phyloP scores from a whole-genome alignment of 2,329 filamentous ascomycete species.

The Alternaria sp. region DNA sequence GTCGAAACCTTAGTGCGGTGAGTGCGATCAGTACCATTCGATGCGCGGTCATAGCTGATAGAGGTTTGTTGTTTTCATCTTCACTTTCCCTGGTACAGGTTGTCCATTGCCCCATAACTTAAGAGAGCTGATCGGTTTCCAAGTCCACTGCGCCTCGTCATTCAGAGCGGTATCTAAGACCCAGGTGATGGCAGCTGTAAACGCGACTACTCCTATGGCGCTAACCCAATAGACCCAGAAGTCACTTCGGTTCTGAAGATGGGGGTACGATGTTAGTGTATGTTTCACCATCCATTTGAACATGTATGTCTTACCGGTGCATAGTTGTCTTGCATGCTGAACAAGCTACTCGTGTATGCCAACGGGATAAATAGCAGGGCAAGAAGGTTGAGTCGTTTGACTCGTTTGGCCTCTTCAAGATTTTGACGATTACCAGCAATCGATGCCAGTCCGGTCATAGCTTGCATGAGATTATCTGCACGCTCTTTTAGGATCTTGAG shows the following conservation, averaged over 20 bases:
- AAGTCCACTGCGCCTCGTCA: constrained; percentile 42
- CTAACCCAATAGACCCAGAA: constrained; percentile 49
- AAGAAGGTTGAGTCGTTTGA: constrained; percentile 46
- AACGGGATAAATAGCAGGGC: constrained; percentile 48
- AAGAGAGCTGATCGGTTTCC: constrained; percentile 15
- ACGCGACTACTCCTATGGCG: constrained; percentile 35
- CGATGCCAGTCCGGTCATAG: constrained; percentile 47
- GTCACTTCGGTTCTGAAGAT: constrained; percentile 22
- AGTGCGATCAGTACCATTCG: background rate
- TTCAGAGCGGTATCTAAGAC: constrained; percentile 40
- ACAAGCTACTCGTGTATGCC: constrained; percentile 45
- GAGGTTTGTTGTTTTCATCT: constrained; percentile 25
- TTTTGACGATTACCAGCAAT: constrained; percentile 49
- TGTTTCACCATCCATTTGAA: background rate
- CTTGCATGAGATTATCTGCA: constrained; percentile 45
- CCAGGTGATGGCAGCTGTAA: constrained; percentile 39
- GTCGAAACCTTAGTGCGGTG: background rate
- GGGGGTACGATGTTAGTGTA: background rate
- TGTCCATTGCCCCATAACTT: constrained; percentile 28
- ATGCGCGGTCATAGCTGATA: constrained; percentile 15
- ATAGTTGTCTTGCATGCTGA: constrained; percentile 48
- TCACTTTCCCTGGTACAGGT: background rate
- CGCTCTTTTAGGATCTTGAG: constrained; percentile 46
- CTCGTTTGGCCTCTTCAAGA: constrained; percentile 48
- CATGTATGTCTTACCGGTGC: constrained; percentile 24